Conservation (phyloP, 495 filamentous ascomycete genomes). For the Echria macrotheca region DNA sequence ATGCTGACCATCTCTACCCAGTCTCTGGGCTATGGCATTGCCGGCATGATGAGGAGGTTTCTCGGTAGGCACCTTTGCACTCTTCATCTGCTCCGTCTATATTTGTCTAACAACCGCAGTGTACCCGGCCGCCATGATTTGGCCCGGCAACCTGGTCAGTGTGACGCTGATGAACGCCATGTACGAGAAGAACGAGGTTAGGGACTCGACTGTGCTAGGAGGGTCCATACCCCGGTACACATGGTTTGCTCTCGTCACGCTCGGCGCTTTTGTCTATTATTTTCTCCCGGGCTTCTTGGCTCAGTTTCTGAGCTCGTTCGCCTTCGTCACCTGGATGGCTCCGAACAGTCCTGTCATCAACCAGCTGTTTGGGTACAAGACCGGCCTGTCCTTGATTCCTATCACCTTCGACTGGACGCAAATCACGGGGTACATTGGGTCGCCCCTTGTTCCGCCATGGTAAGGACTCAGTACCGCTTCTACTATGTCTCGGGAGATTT, state of each 20-base stretch:
- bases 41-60: constrained; percentile 55
- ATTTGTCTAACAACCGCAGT: constrained; percentile 27
- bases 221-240: constrained; percentile 53
- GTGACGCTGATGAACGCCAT: constrained; percentile 64
- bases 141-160: constrained; percentile 61
- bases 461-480: too few species aligned
- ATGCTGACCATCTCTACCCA: constrained; percentile 66
- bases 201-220: constrained; percentile 45
- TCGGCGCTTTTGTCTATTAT: constrained; percentile 50
- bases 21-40: constrained; percentile 67
- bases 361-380: constrained; percentile 61
- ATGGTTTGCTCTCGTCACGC: constrained; percentile 52
- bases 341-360: constrained; percentile 61
- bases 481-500: too few species aligned
- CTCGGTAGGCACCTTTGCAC: constrained; percentile 27
- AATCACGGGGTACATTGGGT: constrained; percentile 51
- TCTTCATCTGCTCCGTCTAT: not conserved
- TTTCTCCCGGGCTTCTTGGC: constrained; percentile 56
- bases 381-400: constrained; percentile 56
- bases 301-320: constrained; percentile 54
- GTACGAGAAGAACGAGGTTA: constrained; percentile 52
- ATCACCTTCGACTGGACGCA: constrained; percentile 65
- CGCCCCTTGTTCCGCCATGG: constrained; percentile 55
- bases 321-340: constrained; percentile 56
- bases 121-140: constrained; percentile 68